Conservation (phyloP, 257 asterid genomes). For the Nicotiana attenuata region DNA sequence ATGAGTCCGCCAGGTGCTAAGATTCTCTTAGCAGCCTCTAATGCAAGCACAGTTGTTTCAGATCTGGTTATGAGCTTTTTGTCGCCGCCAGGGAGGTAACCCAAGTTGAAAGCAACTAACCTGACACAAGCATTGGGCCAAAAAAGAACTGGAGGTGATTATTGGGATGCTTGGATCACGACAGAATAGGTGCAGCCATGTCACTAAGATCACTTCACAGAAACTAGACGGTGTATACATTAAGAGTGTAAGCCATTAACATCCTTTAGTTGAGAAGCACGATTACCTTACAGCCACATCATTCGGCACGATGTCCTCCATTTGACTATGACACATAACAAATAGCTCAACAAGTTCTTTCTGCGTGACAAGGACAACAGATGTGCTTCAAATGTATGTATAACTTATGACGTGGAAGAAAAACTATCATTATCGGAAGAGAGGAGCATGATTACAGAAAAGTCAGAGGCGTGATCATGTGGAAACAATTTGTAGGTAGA, state of each 20-base stretch:
- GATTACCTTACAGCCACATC: constrained; percentile 65
- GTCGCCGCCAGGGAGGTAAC: constrained; percentile 92
- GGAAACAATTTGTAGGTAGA: background rate
- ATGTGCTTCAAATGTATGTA: background rate
- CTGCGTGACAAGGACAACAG: constrained; percentile 36
- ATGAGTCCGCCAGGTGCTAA: constrained; percentile 76
- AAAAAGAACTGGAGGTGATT: background rate
- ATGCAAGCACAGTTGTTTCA: constrained; percentile 65
- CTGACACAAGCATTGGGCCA: constrained; percentile 23
- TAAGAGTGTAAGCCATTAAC: background rate
- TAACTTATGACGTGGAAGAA: background rate
- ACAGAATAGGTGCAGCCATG: background rate
- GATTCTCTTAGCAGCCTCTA: constrained; percentile 65
- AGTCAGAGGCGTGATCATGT: background rate
- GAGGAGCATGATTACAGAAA: background rate
- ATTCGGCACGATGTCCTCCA: constrained; percentile 73
- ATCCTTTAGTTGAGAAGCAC: background rate
- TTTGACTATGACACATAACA: constrained; percentile 68
- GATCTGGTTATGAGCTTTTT: constrained; percentile 59
- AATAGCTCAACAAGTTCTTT: constrained; percentile 75
- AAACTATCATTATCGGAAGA: background rate
- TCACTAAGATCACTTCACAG: background rate
- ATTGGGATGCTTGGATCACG: background rate
- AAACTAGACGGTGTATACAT: background rate
- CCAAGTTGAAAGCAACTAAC: constrained; percentile 92